Evolutionary conservation across 371 early-diverging fungal species (phyloP), one percentile per base, ranked within the genome.

Genomic region (Batrachochytrium dendrobatidis): DNA sequence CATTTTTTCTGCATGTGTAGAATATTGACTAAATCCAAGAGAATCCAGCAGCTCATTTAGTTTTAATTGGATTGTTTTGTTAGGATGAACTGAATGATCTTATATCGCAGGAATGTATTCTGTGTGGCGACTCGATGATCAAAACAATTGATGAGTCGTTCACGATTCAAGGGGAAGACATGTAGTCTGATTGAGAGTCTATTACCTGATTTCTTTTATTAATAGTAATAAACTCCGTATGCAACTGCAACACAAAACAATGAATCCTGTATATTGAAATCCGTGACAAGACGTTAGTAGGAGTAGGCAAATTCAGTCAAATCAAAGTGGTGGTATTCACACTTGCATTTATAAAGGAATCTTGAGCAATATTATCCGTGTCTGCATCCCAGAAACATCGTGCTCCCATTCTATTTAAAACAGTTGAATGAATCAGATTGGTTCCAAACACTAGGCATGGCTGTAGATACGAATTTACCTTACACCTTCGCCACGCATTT

Each of bases 101-200:
- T 33, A 80, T 94, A 0, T 89, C 91, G 0, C 76, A 79, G 5
- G 94, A 94, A 66, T 94, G 95, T 69, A 69, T 83, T 10, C 68
- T 91, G 7, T 94, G 95, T 49, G 91, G 94, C 20, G 94, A 94
- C 53, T 66, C 85, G 29, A 91, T 91, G 86, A 90, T 94, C 66
- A 82, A 82, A 61, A 79, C 83, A 18, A 83, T 92, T 34, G 86
- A 84, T 46, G 75, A 79, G 60, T 87, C 89, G 8, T 88, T 94
- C 44, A 57, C 60, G 29, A 25, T 46, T 24, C 8, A 3, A 10
- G 50, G 25, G 29, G 50, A 49, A 22, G n/a, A n/a, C n/a, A n/a
- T n/a, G n/a, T n/a, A n/a, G n/a, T n/a, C n/a, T n/a, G n/a, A n/a
- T n/a, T n/a, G n/a, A 51, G 43, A 39, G 43, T 39, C 17, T 56